Base-by-base conservation (phyloP, 2,329 filamentous ascomycete species). In the Colletotrichum australisinense region DNA sequence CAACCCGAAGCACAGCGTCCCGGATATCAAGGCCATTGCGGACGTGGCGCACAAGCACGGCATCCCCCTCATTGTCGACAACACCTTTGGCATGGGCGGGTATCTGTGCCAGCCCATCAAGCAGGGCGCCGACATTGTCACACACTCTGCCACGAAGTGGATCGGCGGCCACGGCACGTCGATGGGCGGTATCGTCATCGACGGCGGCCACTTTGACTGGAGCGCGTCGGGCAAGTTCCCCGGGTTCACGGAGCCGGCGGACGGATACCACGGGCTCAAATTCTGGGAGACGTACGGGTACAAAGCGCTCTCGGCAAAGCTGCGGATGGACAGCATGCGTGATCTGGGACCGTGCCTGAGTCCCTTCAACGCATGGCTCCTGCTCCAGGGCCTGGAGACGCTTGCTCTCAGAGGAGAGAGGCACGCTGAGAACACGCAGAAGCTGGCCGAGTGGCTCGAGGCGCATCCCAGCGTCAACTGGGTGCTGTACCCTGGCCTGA, bases 1-100 rank as follows among this genome's bases (percentile, higher is more conserved):
- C 46, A 98, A 98, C 85, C 95, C 95, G 38, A 91, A 92, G 77
- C 98, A 97, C 86, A 98, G 98, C 77, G 88, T 94, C 5, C 92
- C 92, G 0, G 91, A 94, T 75, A 90, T 93, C 72, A 87, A 91
- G 78, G 89, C 87, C 8, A 92, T 94, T 80, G 90, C 88, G 16
- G 89, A 88, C 69, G 85, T 93, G 46, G 91, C 91, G 19, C 91
- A 81, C 59, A 79, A 79, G 64, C 78, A 81, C 42, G 80, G 80
- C 14, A 81, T 82, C 32, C 79, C 80, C 5, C 66, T 82, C 16
- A 77, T 81, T 32, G 89, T 92, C 38, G 92, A 93, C 81, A 94
- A 93, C 83, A 93, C 92, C 5, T 93, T 94, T 76, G 92, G 92
- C 35, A 92, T 92, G 68, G 92, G 92, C 63, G 92, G 92, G 14